Conservation (phyloP, 169 alveolate species). For the Theileria orientalis region DNA sequence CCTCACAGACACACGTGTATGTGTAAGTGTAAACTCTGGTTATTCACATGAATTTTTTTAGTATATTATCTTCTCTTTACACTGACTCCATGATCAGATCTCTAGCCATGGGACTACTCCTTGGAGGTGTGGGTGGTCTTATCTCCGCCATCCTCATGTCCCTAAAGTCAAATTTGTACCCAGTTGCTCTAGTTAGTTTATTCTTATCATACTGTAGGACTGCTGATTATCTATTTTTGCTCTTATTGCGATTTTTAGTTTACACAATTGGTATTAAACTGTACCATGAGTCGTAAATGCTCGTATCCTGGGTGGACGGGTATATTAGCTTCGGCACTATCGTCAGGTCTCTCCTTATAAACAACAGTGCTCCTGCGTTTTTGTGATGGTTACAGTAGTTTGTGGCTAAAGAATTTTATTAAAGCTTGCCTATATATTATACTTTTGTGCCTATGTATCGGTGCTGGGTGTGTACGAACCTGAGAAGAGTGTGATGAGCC, state of each 20-base stretch:
- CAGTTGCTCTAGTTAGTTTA: constrained; percentile 6
- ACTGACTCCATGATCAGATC: constrained; percentile 24
- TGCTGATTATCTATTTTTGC: not conserved
- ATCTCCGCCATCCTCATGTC: constrained; percentile 79
- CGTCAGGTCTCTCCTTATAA: constrained; percentile 93
- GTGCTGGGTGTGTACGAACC: constrained; percentile 24
- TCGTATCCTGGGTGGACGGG: constrained; percentile 82
- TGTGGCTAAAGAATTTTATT: constrained; percentile 83
- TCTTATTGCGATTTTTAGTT: not conserved
- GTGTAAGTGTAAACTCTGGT: too few relatives aligned
- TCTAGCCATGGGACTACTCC: constrained; percentile 74
- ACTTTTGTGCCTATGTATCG: too few relatives aligned
- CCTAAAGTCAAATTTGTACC: constrained; percentile 56
- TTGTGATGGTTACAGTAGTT: constrained; percentile 99
- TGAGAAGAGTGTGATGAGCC: constrained; percentile 95
- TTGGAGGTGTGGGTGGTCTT: constrained; percentile 81
- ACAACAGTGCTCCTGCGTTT: constrained; percentile 98
- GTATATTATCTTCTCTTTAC: not conserved
- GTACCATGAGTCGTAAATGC: constrained; percentile 33
- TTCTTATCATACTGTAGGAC: not conserved
- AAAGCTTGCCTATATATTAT: not conserved
- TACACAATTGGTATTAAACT: not conserved
- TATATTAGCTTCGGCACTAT: constrained; percentile 97
- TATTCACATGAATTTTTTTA: not conserved
- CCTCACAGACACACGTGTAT: not conserved